These are phyloP conservation scores for Aurantiochytrium sp. DNA, from an alignment of 108 stramenopile genomes.

Conservation along the genomic window DNA sequence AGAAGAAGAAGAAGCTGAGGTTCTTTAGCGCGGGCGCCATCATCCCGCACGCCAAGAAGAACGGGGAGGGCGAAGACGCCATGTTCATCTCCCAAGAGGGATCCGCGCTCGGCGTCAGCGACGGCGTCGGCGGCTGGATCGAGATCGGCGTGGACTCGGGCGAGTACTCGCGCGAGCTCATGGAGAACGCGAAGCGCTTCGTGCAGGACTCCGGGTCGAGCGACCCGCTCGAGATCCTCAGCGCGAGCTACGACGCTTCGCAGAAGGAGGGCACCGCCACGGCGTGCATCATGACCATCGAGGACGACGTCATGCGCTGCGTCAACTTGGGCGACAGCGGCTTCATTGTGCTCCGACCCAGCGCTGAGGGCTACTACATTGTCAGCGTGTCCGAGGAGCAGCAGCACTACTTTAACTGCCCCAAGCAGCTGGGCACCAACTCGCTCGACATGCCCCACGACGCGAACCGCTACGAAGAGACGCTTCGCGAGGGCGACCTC, in stretches of 20 bases:
- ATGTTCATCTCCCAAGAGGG: not conserved
- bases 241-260: not conserved
- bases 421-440: not conserved
- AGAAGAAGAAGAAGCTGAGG: not conserved
- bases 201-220: not conserved
- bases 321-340: conserved; percentile 30
- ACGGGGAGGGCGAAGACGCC: not conserved
- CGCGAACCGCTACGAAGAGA: conserved; percentile 22
- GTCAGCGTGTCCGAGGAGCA: not conserved
- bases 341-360: not conserved
- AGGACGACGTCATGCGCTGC: not conserved
- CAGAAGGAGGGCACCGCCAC: not conserved
- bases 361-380: not conserved
- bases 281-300: not conserved
- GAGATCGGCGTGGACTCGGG: not conserved
- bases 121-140: conserved; percentile 26
- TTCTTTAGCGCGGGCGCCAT: not conserved
- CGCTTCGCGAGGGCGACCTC: conserved; percentile 29
- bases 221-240: not conserved
- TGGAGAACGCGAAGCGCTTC: not conserved
- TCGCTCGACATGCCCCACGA: conserved; percentile 10
- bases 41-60: not conserved
- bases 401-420: conserved; percentile 30
- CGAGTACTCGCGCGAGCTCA: conserved; percentile 17
- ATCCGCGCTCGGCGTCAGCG: not conserved